Base-by-base conservation (phyloP, 257 asterid genomes). In the Solanum paucissectum region DNA sequence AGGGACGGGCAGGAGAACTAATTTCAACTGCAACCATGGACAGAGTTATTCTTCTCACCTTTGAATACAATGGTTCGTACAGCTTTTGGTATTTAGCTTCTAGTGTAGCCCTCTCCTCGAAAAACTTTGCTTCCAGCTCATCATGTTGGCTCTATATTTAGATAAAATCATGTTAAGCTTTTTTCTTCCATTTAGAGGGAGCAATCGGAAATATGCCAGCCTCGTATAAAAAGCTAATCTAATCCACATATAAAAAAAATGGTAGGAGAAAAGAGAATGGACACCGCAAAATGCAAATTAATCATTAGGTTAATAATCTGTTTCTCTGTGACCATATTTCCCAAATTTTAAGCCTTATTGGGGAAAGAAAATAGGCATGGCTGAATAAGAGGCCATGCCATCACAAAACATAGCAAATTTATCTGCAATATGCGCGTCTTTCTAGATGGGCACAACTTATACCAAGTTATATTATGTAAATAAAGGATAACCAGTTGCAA, bases 71-170 rank as follows among this genome's bases (percentile, higher is more conserved):
- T 0, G 99, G 98, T 60, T 91, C 94, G 73, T 95, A 96, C 73
- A 92, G 94, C 90, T 91, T 94, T 90, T 95, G 95, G 91, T 93
- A 96, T 90, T 92, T 95, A 83, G 97, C 95, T 92, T 95, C 98
- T 86, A 96, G 96, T 40, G 96, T 95, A 83, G 94, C 94, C 89
- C 90, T 93, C 92, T 95, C 98, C 91, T 95, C 96, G 4, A 88
- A 90, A 90, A 94, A 96, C 90, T 93, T 95, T 0, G 95, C 93
- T 91, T 96, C 96, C 62, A 93, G 90, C 84, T 94, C 98, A 88
- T 95, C 95, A 84, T 95, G 98, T 85, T 95, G 92, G 88, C 90
- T 86, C 99, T 96, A 93, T 81, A 86, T 9, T 5, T 46, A 88
- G 87, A 55, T 21, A 71, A 18, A 79, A 76, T 85, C 83, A 84